These are phyloP conservation scores for Capronia epimyces DNA, from an alignment of 2,329 filamentous ascomycete species.

Conservation along the genomic window DNA sequence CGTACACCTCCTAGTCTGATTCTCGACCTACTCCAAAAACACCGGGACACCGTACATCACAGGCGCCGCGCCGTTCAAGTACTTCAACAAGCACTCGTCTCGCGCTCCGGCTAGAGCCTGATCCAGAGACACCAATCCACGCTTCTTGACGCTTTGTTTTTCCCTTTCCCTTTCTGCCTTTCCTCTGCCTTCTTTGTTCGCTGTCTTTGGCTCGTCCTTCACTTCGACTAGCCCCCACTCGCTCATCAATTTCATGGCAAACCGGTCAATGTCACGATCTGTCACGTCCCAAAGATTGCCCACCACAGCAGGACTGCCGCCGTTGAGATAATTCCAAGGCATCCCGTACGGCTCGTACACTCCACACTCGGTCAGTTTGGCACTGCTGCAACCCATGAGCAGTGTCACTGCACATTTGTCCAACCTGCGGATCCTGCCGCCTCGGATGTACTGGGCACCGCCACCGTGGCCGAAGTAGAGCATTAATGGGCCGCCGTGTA, in stretches of 20 bases:
- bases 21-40: slow-evolving; percentile 51
- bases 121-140: slow-evolving; percentile 54
- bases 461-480: slow-evolving; percentile 96
- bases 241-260: slow-evolving; percentile 71
- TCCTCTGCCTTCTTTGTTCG: slow-evolving; percentile 32
- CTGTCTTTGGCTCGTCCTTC: slow-evolving; percentile 25
- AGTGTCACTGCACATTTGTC: slow-evolving; percentile 74
- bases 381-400: slow-evolving; percentile 91
- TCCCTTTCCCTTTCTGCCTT: slow-evolving; percentile 32
- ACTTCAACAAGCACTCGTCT: slow-evolving; percentile 76
- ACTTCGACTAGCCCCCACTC: slow-evolving; percentile 72
- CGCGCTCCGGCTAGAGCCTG: slow-evolving; percentile 73
- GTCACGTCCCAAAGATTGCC: slow-evolving; percentile 98
- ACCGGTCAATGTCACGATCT: slow-evolving; percentile 93
- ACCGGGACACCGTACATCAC: slow-evolving; percentile 94
- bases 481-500: slow-evolving; percentile 64
- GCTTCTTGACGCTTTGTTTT: slow-evolving; percentile 35
- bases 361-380: slow-evolving; percentile 70
- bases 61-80: slow-evolving; percentile 87
- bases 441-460: slow-evolving; percentile 87
- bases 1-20: not conserved
- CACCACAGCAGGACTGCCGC: slow-evolving; percentile 77
- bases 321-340: slow-evolving; percentile 85
- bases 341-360: slow-evolving; percentile 89
- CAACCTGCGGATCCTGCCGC: slow-evolving; percentile 72